Evolutionary conservation across 768 basidiomycete genomes (phyloP), one percentile per base, ranked within the genome.

Genomic region (Tylopilus subfusipes): DNA sequence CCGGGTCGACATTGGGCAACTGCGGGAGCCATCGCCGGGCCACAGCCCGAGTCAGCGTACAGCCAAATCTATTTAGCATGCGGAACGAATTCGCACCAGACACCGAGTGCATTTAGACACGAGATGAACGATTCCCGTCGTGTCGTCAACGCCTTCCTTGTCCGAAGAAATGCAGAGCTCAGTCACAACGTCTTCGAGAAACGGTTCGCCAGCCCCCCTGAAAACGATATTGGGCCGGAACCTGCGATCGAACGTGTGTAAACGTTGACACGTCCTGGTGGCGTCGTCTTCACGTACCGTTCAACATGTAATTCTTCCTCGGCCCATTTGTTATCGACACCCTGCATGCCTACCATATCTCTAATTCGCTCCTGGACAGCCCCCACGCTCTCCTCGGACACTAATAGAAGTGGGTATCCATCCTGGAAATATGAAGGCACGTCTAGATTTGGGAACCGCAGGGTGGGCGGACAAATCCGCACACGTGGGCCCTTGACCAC

Each of bases 181-280:
- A 54, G 82, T 79, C 80, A 86, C 83, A 34, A 74, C 67, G 60
- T 92, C 89, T 66, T 92, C 89, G 11, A 81, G 78, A 65, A 88
- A 92, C 5, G 88, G 80, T 4, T 77, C 78, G 2, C 80, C 85
- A 2, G 76, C 73, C 18, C 89, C 89, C 50, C 72, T 72, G 59
- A 90, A 66, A 8, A 90, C 78, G 48, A 92, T 83, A 63, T 91
- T 92, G 0, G 89, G 88, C 47, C 89, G 73, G 73, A 90, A 92
- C 62, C 88, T 89, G 60, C 21, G 50, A 24, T 31, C 43, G 36
- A 42, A 43, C 38, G 50, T 14, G 45, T 38, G 50, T 49, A 53
- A 57, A 53, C 44, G 30, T 48, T 31, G 42, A n/a, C 33, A 10
- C 24, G 4, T n/a, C 7, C 38, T 29, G 21, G n/a, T 39, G 1